A percentile compares a stretch with the other conserved stretches of the same genome.
Evolutionary conservation across 1,284 basidiomycete species (phyloP).

Genomic region (Polyporus tsugae): DNA sequence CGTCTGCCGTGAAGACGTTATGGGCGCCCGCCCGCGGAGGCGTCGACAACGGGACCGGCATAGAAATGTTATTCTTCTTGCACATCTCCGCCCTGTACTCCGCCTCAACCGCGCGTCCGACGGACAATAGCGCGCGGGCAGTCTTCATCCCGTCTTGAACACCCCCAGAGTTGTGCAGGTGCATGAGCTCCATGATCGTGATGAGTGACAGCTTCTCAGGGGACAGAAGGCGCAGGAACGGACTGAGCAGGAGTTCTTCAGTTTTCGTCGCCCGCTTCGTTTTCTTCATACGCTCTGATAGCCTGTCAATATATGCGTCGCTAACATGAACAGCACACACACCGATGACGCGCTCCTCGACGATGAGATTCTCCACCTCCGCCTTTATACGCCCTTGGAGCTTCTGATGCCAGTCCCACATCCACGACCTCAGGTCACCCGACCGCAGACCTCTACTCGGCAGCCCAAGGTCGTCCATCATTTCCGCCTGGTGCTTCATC

Average conservation of each 20-base stretch:
- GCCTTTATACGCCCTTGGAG: slow-evolving; percentile 62
- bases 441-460: slow-evolving; percentile 58
- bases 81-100: slow-evolving; percentile 90
- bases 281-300: slow-evolving; percentile 9
- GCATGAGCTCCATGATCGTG: slow-evolving; percentile 92
- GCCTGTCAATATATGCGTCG: background rate
- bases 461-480: slow-evolving; percentile 67
- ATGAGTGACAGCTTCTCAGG: slow-evolving; percentile 88
- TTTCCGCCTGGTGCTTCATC: slow-evolving; percentile 70
- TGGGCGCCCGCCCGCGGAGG: slow-evolving; percentile 47
- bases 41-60: slow-evolving; percentile 50
- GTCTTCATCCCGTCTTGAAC: slow-evolving; percentile 92
- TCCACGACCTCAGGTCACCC: slow-evolving; percentile 77
- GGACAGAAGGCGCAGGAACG: slow-evolving; percentile 82
- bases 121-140: slow-evolving; percentile 80
- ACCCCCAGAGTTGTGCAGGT: slow-evolving; percentile 81
- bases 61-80: slow-evolving; percentile 64
- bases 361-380: slow-evolving; percentile 63
- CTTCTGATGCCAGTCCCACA: slow-evolving; percentile 88
- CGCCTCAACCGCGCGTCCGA: slow-evolving; percentile 88
- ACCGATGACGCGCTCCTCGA: slow-evolving; percentile 45
- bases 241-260: slow-evolving; percentile 46
- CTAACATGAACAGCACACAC: background rate
- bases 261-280: background rate
- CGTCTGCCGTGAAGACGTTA: slow-evolving; percentile 63